Base-by-base conservation (phyloP, 2,329 filamentous ascomycete genomes). In the Chaetomium strumarium region DNA sequence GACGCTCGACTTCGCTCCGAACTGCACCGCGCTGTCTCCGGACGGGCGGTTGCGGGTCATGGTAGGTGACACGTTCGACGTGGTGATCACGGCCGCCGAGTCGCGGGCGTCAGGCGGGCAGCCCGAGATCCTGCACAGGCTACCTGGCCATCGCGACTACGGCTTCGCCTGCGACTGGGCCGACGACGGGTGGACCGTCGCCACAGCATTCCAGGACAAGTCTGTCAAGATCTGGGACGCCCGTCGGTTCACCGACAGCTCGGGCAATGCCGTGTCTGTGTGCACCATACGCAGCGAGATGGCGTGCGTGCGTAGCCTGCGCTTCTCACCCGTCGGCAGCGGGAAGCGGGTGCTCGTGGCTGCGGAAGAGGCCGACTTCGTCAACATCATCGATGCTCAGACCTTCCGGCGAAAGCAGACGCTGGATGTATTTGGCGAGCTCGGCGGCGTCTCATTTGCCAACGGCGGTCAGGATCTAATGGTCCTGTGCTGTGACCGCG, bases 141-240 rank as follows among this genome's bases (percentile, higher is more conserved):
- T 91, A 1, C 67, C 72, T 4, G 83, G 84, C 2, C 86, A 90
- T 63, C 74, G 73, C 13, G 86, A 90, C 63, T 86, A 78, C 59
- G 85, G 83, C 2, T 92, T 91, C 62, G 82, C 87, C 1, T 90
- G 85, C 62, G 87, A 85, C 59, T 92, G 88, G 88, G 84, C 86
- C 16, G 82, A 86, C 49, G 84, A 91, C 64, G 87, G 86, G 31
- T 83, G 83, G 71, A 85, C 83, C 12, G 77, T 91, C 17, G 88
- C 88, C 12, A 91, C 88, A 0, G 87, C 84, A 19, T 85, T 85
- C 56, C 87, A 92, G 67, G 88, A 92, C 66, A 84, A 78, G 64
- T 78, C 76, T 29, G 76, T 91, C 59, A 81, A 83, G 58, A 81
- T 92, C 45, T 91, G 85, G 83, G 88, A 92, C 65, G 84, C 86